Evolutionary conservation across 345 rosid species (phyloP), one percentile per base, ranked within the genome.

Genomic region (Dipteronia sinensis): DNA sequence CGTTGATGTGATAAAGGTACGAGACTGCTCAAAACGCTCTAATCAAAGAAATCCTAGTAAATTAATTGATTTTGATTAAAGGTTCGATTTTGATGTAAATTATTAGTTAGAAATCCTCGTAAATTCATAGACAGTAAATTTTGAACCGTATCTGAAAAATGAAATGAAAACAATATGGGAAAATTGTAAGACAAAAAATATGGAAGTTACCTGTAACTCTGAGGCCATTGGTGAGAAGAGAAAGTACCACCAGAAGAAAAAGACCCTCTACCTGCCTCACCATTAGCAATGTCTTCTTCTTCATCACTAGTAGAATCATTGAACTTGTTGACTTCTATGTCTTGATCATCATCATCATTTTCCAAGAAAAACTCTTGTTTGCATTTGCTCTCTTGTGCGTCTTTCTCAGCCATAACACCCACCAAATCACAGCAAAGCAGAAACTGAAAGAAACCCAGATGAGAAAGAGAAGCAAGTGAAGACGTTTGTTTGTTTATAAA

Each of bases 211-310:
- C 89, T 87, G 85, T 67, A 94, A 78, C 97, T 94, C 75, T 84
- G 93, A 2, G 98, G 98, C 98, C 97, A 92, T 79, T 87, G 93
- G 64, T 82, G 89, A 68, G 91, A 89, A 71, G 83, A 56, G 76
- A 88, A 83, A 67, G 88, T 20, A 69, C 55, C 69, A 19, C 55
- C 69, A 19, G 73, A n/a, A 46, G 49, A 46, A 27, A 1, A 29
- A 23, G 31, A 46, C 13, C 29, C 70, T 10, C 10, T 58, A 12
- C 19, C 44, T 3, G 11, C 56, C 25, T 81, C 86, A 5, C 80
- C 85, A 23, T 56, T 71, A 34, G 58, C 77, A 11, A 17, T 29
- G 7, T 82, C 79, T 1, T 80, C 82, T 40, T 75, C 81, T 55
- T 76, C 88, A 16, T 20, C 87, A 9, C 80, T 90, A 25, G 75